Evolutionary conservation across 192 early-diverging fungal species (phyloP), one percentile per base, ranked within the genome.

Genomic region (Rhizophagus prolifer): DNA sequence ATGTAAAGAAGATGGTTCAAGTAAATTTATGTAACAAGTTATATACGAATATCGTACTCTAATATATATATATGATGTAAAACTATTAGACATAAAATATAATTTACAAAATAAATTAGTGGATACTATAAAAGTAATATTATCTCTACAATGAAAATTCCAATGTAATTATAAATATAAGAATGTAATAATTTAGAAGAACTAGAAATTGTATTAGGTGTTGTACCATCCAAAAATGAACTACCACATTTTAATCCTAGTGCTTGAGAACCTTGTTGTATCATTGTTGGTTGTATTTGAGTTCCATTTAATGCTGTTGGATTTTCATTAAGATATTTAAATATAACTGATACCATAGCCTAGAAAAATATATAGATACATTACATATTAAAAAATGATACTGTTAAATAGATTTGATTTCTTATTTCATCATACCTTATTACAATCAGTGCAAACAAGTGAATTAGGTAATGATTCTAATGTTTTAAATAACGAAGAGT

Each of bases 281-380:
- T 44, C 41, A 44, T 62, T 25, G 61, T 62, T 23, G n/a, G 10
- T 12, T 44, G 41, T 21, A 54, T 54, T 54, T 54, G 50, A 54
- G 16, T 54, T 21, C 19, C 50, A 54, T 54, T 54, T 62, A 28
- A 62, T 26, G 23, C 26, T 19, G 61, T 3, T 25, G 61, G 61
- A 12, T 62, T 62, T 62, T 62, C 61, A 21, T 62, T 62, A 19
- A 62, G 26, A 28, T 62, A 62, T 26, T 62, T 62, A 28, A 62
- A 28, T 26, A 13, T 4, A 62, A 62, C 26, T 23, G 26, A 62
- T 12, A 62, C 10, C 61, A 62, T 62, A 12, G 61, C 61, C 61
- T 62, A 28, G 16, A 59, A n/a, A 59, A 58, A 21, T 21, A 59
- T 19, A 23, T 59, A 26, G 23, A 26, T 13, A 62, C 2, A 38